A percentile compares a stretch with the other conserved stretches of the same genome.
Conservation (phyloP, 2,329 filamentous ascomycete species). For the Penicillium sp. region DNA sequence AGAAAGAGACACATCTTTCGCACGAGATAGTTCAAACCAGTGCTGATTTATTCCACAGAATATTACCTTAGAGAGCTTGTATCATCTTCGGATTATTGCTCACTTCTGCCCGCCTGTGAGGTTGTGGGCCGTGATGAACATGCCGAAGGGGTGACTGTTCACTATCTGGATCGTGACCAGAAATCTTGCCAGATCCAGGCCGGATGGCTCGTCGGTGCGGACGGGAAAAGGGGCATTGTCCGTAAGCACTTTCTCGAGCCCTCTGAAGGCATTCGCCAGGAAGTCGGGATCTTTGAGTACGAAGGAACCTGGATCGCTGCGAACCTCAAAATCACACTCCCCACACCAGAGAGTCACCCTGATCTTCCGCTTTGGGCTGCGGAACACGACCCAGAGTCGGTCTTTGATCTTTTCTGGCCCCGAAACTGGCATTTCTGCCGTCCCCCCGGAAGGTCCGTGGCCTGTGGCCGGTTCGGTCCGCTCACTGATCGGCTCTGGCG, state of each 20-base stretch:
- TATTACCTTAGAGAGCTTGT: not conserved
- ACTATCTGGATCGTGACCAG: not conserved
- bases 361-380: slow-evolving; percentile 32
- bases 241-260: slow-evolving; percentile 33
- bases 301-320: slow-evolving; percentile 34
- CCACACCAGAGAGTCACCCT: slow-evolving; percentile 31
- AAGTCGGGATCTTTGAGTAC: slow-evolving; percentile 18
- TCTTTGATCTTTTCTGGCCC: slow-evolving; percentile 35
- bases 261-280: slow-evolving; percentile 27
- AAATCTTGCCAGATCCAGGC: slow-evolving; percentile 6
- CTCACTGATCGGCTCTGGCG: slow-evolving; percentile 33
- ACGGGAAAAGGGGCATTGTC: slow-evolving; percentile 37
- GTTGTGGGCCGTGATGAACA: not conserved
- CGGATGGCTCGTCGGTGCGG: slow-evolving; percentile 28
- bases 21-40: not conserved
- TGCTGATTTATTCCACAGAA: not conserved
- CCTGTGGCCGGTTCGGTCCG: slow-evolving; percentile 25
- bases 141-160: not conserved
- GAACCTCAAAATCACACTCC: slow-evolving; percentile 31
- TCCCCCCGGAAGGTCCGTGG: slow-evolving; percentile 28
- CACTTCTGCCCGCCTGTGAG: not conserved
- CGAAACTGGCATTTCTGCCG: slow-evolving; percentile 31
- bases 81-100: not conserved
- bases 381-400: slow-evolving; percentile 29
- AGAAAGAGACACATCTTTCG: not conserved